phyloP scores from a whole-genome alignment of 495 filamentous ascomycete genomes.

The Haplographium delicatum region DNA sequence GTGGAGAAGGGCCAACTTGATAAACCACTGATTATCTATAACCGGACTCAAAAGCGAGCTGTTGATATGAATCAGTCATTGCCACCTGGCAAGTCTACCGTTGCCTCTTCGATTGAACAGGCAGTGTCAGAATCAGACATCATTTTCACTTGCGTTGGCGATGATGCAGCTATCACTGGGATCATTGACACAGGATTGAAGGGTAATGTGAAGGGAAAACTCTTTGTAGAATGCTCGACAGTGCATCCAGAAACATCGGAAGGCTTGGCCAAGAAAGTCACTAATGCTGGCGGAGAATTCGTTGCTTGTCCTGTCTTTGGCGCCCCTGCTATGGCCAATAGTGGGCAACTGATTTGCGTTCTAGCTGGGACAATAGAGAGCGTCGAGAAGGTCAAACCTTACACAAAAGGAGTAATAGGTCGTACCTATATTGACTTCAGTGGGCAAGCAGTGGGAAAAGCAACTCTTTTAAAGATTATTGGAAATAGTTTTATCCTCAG shows the following conservation, averaged over 20 bases:
- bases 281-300: constrained; percentile 60
- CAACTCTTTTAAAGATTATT: constrained; percentile 68
- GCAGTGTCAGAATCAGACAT: constrained; percentile 66
- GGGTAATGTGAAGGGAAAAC: constrained; percentile 57
- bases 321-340: constrained; percentile 71
- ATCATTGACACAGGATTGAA: constrained; percentile 50
- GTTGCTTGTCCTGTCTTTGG: constrained; percentile 81
- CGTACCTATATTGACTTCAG: constrained; percentile 65
- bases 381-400: constrained; percentile 64
- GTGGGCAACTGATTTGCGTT: constrained; percentile 69
- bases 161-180: constrained; percentile 63
- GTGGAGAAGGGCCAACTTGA: constrained; percentile 68
- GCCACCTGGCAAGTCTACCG: constrained; percentile 49
- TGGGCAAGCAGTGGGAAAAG: constrained; percentile 51
- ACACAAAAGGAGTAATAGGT: constrained; percentile 73
- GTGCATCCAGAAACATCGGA: constrained; percentile 81
- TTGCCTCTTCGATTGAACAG: constrained; percentile 55
- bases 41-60: constrained; percentile 63
- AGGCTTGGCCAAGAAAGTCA: constrained; percentile 48
- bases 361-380: constrained; percentile 60
- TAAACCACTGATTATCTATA: constrained; percentile 69
- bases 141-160: constrained; percentile 78
- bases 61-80: constrained; percentile 50
- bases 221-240: constrained; percentile 83
- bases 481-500: constrained; percentile 85